These are phyloP conservation scores for Trichosporon ovoides DNA, from an alignment of 1,284 basidiomycete species.

Conservation along the genomic window DNA sequence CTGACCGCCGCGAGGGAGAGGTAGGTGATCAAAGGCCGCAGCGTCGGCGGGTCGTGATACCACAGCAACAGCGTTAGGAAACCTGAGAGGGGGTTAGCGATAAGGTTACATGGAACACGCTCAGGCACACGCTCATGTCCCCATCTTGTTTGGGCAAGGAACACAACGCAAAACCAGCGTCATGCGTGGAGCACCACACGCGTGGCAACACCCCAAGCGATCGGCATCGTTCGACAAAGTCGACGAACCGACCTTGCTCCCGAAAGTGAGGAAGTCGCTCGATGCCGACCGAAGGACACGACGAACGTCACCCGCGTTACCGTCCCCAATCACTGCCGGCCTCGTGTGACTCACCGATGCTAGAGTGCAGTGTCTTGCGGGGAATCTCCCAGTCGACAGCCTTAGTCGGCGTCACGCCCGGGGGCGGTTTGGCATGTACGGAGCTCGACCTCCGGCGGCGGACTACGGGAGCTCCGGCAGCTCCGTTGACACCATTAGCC, in stretches of 20 bases:
- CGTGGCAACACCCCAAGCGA: too few relatives aligned
- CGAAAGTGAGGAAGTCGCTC: too few relatives aligned
- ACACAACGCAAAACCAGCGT: too few relatives aligned
- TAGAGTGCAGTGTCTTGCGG: slow-evolving; percentile 81
- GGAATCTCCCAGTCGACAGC: slow-evolving; percentile 69
- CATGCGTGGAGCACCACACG: too few relatives aligned
- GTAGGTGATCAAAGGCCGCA: slow-evolving; percentile 57
- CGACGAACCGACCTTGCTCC: too few relatives aligned
- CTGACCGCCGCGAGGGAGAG: slow-evolving; percentile 65
- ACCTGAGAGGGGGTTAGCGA: too few relatives aligned
- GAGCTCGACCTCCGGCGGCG: slow-evolving; percentile 34
- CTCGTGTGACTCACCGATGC: slow-evolving; percentile 62
- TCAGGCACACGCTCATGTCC: too few relatives aligned
- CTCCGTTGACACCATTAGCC: not conserved
- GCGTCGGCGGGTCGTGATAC: slow-evolving; percentile 44
- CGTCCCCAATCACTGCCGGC: not conserved
- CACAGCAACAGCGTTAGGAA: slow-evolving; percentile 75
- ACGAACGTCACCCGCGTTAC: not conserved
- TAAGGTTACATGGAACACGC: too few relatives aligned
- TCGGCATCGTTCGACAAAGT: too few relatives aligned
- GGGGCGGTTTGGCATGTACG: slow-evolving; percentile 39
- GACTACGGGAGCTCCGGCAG: slow-evolving; percentile 24
- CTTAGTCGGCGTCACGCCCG: slow-evolving; percentile 42
- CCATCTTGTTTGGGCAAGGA: too few relatives aligned
- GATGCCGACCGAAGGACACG: too few relatives aligned